Percentiles rank a stretch among this genome's conserved stretches.
Evolutionary conservation across 2,329 filamentous ascomycete genomes (phyloP).

Genomic region (Talaromyces sp.): DNA sequence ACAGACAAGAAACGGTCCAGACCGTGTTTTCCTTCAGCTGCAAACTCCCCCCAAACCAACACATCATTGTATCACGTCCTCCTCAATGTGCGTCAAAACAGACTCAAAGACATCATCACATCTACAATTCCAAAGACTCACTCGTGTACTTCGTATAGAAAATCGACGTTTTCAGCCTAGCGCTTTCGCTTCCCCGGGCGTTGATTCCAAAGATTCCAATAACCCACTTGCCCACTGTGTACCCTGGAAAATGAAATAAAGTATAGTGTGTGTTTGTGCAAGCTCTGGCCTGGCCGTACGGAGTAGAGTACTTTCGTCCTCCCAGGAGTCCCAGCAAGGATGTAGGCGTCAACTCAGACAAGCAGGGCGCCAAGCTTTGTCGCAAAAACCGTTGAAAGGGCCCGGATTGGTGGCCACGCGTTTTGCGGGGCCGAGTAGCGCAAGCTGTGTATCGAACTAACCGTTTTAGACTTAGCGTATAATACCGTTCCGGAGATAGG

Average conservation of each 20-base stretch:
- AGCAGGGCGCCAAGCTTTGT: neutral
- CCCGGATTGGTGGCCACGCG: neutral
- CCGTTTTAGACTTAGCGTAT: neutral
- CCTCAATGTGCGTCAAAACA: neutral
- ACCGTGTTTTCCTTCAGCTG: too few relatives aligned
- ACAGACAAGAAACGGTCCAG: neutral
- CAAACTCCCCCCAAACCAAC: too few relatives aligned
- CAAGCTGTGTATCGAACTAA: neutral
- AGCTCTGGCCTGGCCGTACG: too few relatives aligned
- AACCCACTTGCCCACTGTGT: neutral
- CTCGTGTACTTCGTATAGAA: neutral
- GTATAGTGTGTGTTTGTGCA: too few relatives aligned
- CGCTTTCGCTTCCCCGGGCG: neutral
- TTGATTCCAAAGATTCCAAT: neutral
- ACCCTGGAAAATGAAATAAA: too few relatives aligned
- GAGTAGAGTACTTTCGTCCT: too few relatives aligned
- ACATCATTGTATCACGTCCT: too few relatives aligned
- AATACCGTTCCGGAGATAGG: neutral
- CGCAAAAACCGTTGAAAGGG: neutral
- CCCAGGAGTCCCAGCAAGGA: neutral
- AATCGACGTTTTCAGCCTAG: neutral
- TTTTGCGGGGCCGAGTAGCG: neutral
- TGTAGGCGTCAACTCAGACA: neutral
- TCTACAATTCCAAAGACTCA: neutral
- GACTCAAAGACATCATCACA: neutral